phyloP scores from a whole-genome alignment of 805 yeast genomes.

The Hanseniaspora mollemarum region DNA sequence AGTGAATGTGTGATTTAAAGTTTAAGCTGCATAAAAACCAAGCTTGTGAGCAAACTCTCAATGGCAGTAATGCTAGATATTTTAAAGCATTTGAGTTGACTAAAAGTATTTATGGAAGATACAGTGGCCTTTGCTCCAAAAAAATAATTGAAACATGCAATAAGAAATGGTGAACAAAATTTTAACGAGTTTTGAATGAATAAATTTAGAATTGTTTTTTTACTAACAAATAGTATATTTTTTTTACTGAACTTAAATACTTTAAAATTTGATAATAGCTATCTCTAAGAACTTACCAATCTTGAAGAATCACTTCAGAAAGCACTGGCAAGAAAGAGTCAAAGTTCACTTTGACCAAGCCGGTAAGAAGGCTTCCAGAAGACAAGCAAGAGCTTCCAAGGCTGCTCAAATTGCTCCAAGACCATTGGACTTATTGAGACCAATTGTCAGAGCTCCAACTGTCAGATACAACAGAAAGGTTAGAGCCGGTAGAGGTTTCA shows the following conservation, averaged over 20 bases:
- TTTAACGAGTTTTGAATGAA: no score
- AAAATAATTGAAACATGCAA: no score
- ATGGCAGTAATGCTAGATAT: not conserved
- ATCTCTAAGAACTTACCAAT: constrained; percentile 97
- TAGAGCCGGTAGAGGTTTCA: constrained; percentile 99
- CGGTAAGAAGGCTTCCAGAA: constrained; percentile 96
- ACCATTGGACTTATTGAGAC: constrained; percentile 93
- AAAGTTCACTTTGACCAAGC: constrained; percentile 99
- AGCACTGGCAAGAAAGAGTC: constrained; percentile 99
- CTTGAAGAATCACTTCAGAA: constrained; percentile 99
- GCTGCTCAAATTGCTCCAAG: constrained; percentile 95
- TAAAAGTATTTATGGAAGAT: not conserved
- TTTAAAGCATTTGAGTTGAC: not conserved
- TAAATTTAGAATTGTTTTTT: not conserved
- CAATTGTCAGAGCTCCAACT: constrained; percentile 98
- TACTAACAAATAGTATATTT: constrained; percentile 7
- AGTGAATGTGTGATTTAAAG: no score
- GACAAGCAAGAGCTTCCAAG: constrained; percentile 84
- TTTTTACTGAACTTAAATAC: not conserved
- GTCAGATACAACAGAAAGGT: constrained; percentile 98
- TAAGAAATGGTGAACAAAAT: no score
- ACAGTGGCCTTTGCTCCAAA: no score
- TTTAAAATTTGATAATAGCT: constrained; percentile 45
- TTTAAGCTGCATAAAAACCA: no score
- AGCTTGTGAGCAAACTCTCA: no score